A percentile compares a stretch with the other conserved stretches of the same genome.
Evolutionary conservation across 805 yeast genomes (phyloP).

Genomic region (Hanseniaspora taiwanica): DNA sequence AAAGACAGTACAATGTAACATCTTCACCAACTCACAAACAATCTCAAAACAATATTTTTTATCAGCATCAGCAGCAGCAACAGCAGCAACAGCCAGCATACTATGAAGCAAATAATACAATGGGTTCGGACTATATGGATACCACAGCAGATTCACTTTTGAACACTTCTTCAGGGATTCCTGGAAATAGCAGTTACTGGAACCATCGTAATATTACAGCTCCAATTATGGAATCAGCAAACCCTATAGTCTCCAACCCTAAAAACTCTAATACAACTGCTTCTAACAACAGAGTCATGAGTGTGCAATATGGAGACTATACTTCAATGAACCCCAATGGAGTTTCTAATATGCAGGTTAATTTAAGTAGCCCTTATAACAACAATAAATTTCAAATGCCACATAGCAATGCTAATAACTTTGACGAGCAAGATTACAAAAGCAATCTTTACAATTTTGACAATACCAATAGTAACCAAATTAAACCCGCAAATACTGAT

Average conservation of each 20-base stretch:
- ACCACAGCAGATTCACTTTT: background rate
- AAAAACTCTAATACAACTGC: no score
- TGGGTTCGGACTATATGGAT: constrained; percentile 1
- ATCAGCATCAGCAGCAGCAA: background rate
- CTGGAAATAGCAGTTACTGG: background rate
- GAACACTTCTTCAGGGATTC: background rate
- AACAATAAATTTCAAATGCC: no score
- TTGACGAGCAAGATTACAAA: no score
- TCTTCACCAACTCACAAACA: background rate
- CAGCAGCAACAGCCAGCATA: no score
- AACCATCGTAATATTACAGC: background rate
- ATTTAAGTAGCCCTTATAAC: no score
- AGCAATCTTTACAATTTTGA: no score
- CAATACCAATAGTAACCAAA: background rate
- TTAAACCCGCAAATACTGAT: background rate
- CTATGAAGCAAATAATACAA: constrained; percentile 8
- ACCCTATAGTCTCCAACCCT: no score
- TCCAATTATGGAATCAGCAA: background rate
- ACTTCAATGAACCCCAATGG: no score
- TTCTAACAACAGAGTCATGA: no score
- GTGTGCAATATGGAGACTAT: no score
- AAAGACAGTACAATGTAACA: background rate
- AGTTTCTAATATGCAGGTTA: no score
- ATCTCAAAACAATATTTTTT: background rate
- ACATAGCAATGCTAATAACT: no score